A percentile compares a stretch with the other conserved stretches of the same genome.
phyloP scores from a whole-genome alignment of 371 early-diverging fungal species.

The Synchytrium microbalum region DNA sequence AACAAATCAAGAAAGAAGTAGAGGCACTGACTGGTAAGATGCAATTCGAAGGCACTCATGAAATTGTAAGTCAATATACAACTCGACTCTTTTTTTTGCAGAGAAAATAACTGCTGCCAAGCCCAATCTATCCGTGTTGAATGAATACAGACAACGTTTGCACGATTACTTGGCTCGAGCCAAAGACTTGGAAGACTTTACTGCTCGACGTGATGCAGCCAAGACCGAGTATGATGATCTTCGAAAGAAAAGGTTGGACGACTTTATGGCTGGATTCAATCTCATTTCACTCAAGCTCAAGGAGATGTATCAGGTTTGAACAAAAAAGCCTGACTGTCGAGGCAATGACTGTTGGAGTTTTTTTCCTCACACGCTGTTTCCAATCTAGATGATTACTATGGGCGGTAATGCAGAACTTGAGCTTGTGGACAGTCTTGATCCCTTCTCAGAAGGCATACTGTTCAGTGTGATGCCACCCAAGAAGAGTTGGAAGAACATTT shows the following conservation, averaged over 20 bases:
- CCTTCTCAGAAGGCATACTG: conserved; percentile 98
- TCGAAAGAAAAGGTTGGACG: conserved; percentile 72
- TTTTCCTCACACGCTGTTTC: conserved; percentile 3
- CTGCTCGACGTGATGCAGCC: conserved; percentile 60
- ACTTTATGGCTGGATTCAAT: conserved; percentile 97
- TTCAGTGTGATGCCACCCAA: conserved; percentile 99
- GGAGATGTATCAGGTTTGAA: conserved; percentile 93
- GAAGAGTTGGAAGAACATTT: conserved; percentile 99
- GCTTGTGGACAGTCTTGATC: conserved; percentile 98
- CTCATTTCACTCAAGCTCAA: conserved; percentile 92
- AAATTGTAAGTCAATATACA: conserved; percentile 1
- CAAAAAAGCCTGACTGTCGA: background rate
- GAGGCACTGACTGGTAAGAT: conserved; percentile 22
- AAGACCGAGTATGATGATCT: conserved; percentile 69
- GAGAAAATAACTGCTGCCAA: conserved; percentile 59
- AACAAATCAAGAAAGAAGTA: conserved; percentile 44
- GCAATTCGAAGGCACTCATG: background rate
- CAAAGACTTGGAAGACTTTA: conserved; percentile 68
- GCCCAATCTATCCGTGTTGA: conserved; percentile 82
- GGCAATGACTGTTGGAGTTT: background rate
- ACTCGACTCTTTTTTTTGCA: conserved; percentile 13
- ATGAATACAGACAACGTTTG: conserved; percentile 75
- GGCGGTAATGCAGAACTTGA: conserved; percentile 99
- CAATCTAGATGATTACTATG: conserved; percentile 84
- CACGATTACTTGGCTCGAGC: conserved; percentile 63